A percentile compares a stretch with the other conserved stretches of the same genome.
phyloP scores from a whole-genome alignment of 2,329 filamentous ascomycete species.

The Thielaviopsis euricoi region DNA sequence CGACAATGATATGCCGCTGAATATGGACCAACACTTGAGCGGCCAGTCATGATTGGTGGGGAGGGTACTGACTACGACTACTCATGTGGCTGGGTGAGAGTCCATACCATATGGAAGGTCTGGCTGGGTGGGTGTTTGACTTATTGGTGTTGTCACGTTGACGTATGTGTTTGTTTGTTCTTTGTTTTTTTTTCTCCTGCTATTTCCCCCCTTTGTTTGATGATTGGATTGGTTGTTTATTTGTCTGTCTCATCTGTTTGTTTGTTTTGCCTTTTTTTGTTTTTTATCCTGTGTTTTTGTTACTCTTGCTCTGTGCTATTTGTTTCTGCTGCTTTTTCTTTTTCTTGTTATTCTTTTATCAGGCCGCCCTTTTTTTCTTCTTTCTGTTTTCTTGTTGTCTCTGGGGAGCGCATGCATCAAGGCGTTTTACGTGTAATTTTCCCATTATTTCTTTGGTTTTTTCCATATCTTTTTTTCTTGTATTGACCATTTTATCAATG shows the following conservation, averaged over 20 bases:
- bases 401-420: slow-evolving; percentile 8
- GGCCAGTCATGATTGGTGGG: slow-evolving; percentile 10
- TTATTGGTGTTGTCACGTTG: neutral
- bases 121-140: neutral
- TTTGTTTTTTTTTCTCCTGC: too few relatives aligned
- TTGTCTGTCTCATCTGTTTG: neutral
- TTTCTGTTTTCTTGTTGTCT: neutral
- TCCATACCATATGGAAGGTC: too few relatives aligned
- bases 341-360: slow-evolving; percentile 2
- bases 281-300: slow-evolving; percentile 13
- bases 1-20: slow-evolving; percentile 41
- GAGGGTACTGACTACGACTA: neutral
- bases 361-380: neutral
- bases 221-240: neutral
- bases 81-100: neutral
- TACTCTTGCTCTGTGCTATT: neutral
- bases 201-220: neutral
- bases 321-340: neutral
- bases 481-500: neutral
- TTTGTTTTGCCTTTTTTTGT: slow-evolving; percentile 5
- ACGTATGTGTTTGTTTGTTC: too few relatives aligned
- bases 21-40: slow-evolving; percentile 17
- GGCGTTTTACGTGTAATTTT: slow-evolving; percentile 8
- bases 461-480: neutral
- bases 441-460: neutral